Evolutionary conservation across 805 yeast species (phyloP).

Genomic region (Sungouiella thailandica): DNA sequence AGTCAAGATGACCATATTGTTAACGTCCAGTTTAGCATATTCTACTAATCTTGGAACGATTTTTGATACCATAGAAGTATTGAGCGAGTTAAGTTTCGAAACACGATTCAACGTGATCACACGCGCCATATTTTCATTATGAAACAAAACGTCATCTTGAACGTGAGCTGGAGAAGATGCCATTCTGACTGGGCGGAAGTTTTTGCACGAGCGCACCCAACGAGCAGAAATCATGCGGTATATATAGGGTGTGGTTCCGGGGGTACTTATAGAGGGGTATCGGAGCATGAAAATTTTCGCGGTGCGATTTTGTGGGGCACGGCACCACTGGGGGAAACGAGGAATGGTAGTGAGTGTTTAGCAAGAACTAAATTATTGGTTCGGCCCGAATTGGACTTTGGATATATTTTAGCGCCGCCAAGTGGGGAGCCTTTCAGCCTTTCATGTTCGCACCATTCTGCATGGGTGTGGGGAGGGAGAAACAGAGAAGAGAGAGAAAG

Average conservation of each 20-base stretch:
- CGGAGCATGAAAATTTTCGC: constrained; percentile 12
- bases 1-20: constrained; percentile 62
- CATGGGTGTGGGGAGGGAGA: too few relatives aligned
- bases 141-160: constrained; percentile 57
- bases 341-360: too few relatives aligned
- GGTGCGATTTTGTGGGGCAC: too few relatives aligned
- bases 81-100: constrained; percentile 78
- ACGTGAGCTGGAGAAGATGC: constrained; percentile 18
- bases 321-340: too few relatives aligned
- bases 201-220: constrained; percentile 5
- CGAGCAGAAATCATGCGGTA: constrained; percentile 12
- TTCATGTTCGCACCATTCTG: too few relatives aligned
- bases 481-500: too few relatives aligned
- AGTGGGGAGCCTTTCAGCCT: too few relatives aligned
- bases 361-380: too few relatives aligned
- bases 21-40: constrained; percentile 63
- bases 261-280: constrained; percentile 4
- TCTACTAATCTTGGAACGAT: constrained; percentile 72
- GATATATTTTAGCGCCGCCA: too few relatives aligned
- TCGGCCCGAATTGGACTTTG: too few relatives aligned
- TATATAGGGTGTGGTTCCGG: constrained; percentile 9
- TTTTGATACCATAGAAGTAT: constrained; percentile 65
- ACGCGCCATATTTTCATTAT: constrained; percentile 60
- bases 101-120: constrained; percentile 76
- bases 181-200: constrained; percentile 16